Base-by-base conservation (phyloP, 768 basidiomycete genomes). In the Leccinum subgranulosum region DNA sequence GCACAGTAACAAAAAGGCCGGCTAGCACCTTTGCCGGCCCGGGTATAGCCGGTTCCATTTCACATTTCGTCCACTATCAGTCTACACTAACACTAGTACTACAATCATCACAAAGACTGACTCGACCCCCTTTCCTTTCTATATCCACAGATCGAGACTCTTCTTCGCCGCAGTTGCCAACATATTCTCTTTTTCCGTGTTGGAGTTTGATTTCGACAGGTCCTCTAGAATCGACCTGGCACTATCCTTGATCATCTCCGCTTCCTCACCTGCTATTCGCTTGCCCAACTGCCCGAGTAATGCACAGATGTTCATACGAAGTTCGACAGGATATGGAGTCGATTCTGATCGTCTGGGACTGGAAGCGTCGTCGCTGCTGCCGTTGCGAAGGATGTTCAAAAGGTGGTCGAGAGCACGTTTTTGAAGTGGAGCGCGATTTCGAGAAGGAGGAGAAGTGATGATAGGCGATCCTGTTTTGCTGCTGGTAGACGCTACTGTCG, bases 271-370 rank as follows among this genome's bases (percentile, higher is more conserved):
- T 9, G 80, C 69, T 3, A 76, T 73, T 64, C 84, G 78, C 62
- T 80, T 80, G 33, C 80, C 80, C 19, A 90, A 67, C 61, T 90
- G 86, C 41, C 82, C 77, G 27, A 94, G 72, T 58, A 94, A 78
- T 7, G 86, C 81, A 67, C 90, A 92, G 17, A 84, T 81, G 64
- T 94, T 94, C 27, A 83, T 76, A 49, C 90, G 83, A 56, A 94
- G 82, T 74, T 93, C 92, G 19, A 83, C 74, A n/a, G 87, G 87
- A 65, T 85, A 86, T 59, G 82, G 75, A 58, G 75, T 75, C 0
- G 43, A 51, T 25, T 65, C 64, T 45, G 41, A 9, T 47, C 58
- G 64, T 57, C 59, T 81, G 77, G 61, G 81, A 79, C 61, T 84
- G 77, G 58, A 78, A 71, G 55, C 34, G n/a, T 29, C 60, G 14